Percentiles rank a stretch among this genome's conserved stretches.
Evolutionary conservation across 2,329 filamentous ascomycete genomes (phyloP).

Genomic region (Exophiala bonariae): DNA sequence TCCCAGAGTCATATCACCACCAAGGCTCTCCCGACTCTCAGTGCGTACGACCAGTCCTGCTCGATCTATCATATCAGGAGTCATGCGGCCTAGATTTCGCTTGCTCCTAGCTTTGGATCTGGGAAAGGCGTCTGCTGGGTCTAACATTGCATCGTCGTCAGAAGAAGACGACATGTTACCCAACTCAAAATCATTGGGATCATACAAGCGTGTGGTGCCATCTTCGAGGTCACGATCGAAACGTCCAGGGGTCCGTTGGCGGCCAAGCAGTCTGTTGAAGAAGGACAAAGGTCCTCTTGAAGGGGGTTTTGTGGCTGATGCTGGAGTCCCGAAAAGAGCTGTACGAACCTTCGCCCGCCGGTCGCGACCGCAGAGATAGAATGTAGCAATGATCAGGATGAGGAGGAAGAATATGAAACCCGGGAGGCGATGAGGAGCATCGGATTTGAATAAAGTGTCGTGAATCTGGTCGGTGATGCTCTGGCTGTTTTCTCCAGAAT

Average conservation of each 20-base stretch:
- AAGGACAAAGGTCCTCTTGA: conserved; percentile 23
- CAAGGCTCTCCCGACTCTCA: conserved; percentile 79
- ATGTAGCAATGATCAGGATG: conserved; percentile 67
- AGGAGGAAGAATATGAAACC: conserved; percentile 76
- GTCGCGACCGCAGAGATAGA: conserved; percentile 77
- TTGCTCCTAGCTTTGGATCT: conserved; percentile 54
- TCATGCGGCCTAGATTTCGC: conserved; percentile 38
- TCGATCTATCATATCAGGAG: conserved; percentile 52
- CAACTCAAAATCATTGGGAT: conserved; percentile 71
- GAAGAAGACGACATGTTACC: conserved; percentile 51
- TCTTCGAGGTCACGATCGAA: conserved; percentile 89
- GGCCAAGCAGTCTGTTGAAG: conserved; percentile 37
- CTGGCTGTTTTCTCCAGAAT: conserved; percentile 23
- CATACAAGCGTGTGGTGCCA: conserved; percentile 43
- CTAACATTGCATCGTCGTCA: conserved; percentile 41
- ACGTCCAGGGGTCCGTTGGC: conserved; percentile 36
- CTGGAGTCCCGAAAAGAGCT: conserved; percentile 42
- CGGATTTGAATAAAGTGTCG: conserved; percentile 63
- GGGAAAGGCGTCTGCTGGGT: conserved; percentile 12
- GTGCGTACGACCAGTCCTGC: conserved; percentile 77
- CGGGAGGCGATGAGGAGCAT: conserved; percentile 68
- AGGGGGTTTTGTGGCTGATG: conserved; percentile 25
- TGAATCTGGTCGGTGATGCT: conserved; percentile 56
- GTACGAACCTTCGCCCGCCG: conserved; percentile 64
- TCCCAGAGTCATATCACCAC: conserved; percentile 24